A percentile compares a stretch with the other conserved stretches of the same genome.
phyloP scores from a whole-genome alignment of 192 early-diverging fungal genomes.

The Backusella luteola region DNA sequence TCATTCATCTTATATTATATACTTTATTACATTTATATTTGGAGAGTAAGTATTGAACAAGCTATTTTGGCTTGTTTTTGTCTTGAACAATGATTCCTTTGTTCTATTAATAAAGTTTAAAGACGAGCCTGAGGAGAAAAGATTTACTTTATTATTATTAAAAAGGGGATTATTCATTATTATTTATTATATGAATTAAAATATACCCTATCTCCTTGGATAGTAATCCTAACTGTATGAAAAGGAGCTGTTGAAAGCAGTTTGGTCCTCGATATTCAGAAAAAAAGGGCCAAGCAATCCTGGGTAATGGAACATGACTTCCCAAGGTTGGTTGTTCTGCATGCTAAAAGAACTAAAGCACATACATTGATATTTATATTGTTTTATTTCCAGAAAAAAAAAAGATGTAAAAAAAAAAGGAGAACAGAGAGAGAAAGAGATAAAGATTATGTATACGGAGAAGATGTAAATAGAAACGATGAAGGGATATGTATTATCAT shows the following conservation, averaged over 20 bases:
- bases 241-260: not conserved
- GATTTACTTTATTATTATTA: not conserved
- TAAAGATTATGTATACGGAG: not conserved
- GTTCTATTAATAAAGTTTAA: too few species aligned
- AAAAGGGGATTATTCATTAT: not conserved
- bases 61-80: not conserved
- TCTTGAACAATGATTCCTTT: not conserved
- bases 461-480: not conserved
- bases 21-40: too few species aligned
- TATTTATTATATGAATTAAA: not conserved
- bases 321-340: not conserved
- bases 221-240: not conserved
- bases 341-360: not conserved
- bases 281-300: not conserved
- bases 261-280: not conserved
- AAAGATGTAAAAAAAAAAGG: not conserved
- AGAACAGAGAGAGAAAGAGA: not conserved
- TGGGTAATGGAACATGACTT: not conserved
- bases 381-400: not conserved
- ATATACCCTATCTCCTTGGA: not conserved
- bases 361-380: not conserved
- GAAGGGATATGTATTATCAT: not conserved
- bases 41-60: too few species aligned
- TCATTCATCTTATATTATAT: too few species aligned
- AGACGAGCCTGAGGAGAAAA: not conserved